Evolutionary conservation across 352 stramenopile species (phyloP), one percentile per base, ranked within the genome.

Genomic region (Thalassiosira sp.): DNA sequence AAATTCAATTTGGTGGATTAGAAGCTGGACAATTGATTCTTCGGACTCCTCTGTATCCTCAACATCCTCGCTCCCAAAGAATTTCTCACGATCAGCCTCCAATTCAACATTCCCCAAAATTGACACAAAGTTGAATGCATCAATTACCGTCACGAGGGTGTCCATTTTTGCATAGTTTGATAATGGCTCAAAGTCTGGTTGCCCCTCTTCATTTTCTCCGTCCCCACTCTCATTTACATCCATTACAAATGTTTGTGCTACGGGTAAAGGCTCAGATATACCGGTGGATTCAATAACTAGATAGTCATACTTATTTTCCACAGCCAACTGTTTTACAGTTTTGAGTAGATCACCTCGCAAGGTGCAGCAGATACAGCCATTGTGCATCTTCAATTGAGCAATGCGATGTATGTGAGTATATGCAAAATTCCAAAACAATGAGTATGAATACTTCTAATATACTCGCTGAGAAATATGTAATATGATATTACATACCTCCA

Each of bases 1-100:
- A 79, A 98, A 98, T 80, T 98, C 95, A 58, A 98, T 92, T 85
- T 98, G 95, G 40, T 97, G 94, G 25, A 96, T 84, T 16, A 98
- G 61, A 1, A 98, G 74, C 73, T 97, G 28, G 63, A 79, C 48
- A 60, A 85, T 71, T 88, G 82, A 63, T 78, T 91, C 52, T 88
- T 87, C 28, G 85, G 82, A 66, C 91, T 90, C 57, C 33, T 67
- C 64, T 31, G 27, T 57, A 49, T 72, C 56, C n/a, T 68, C 54
- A n/a, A n/a, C n/a, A 24, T 79, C 68, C 3, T 67, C 35, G 48
- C n/a, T 20, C 43, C 61, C 8, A 59, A 69, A 68, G 31, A 53
- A 77, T 84, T 49, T 83, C 24, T 68, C 66, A 5, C 84, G 70
- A 73, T 68, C 68, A 5, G 61, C 20, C 33, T 92, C 24, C 85